Evolutionary conservation across 106 monocot species (phyloP), one percentile per base, ranked within the genome.

Genomic region (Dactylorhiza incarnata): DNA sequence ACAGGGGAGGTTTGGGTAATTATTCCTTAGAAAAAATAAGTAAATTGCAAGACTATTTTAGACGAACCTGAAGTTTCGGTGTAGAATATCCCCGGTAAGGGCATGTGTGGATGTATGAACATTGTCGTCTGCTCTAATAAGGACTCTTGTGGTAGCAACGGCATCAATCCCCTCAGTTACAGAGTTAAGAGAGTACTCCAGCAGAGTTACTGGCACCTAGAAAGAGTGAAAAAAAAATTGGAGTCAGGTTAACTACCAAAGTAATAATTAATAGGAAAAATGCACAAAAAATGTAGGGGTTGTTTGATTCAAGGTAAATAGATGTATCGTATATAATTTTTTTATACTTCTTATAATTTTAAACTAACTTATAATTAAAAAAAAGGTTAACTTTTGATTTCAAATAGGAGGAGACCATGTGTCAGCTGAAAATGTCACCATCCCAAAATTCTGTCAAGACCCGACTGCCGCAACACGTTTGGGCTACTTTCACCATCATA

Each of bases 121-220:
- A 7, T 78, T 53, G 10, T 49, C 20, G 25, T 88, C 88, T 75
- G 80, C 88, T 62, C 82, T 56, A 70, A 95, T 84, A n/a, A 95
- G 86, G 15, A 95, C 92, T 75, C 95, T 73, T 20, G 95, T 95
- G 45, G 95, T 86, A 49, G 95, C 92, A 77, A 95, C 86, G 24
- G 95, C 95, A 85, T 95, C 95, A 66, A 95, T 90, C 58, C 90
- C 92, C 83, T 90, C 92, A 16, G 90, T 95, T 14, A 95, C 95
- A 12, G 86, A 71, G 58, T 50, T 92, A 86, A 92, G 83, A 13
- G 83, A 77, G 72, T 95, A 95, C 78, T 92, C 95, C 75, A 78
- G 26, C 17, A 95, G 92, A 72, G 81, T 82, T 46, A 86, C 89
- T 8, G 88, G 92, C 17, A 85, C 78, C 95, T 95, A 83, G 67